These are phyloP conservation scores for Neofusicoccum kwambonambiense DNA, from an alignment of 2,329 filamentous ascomycete species.

Conservation along the genomic window DNA sequence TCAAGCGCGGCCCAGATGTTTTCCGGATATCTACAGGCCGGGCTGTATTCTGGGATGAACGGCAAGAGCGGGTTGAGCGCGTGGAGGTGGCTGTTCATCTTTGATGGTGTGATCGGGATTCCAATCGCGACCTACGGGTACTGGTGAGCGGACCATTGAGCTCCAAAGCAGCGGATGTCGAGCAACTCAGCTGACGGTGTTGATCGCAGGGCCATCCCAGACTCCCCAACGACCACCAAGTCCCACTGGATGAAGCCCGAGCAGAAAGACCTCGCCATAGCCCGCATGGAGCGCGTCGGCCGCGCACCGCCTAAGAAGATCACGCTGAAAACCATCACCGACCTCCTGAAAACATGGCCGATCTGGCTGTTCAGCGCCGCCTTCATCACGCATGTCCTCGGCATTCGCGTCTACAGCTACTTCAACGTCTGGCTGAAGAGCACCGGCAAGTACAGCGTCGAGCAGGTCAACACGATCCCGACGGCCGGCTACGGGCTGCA, in stretches of 20 bases:
- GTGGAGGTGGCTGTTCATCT: slow-evolving; percentile 18
- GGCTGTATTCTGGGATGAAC: background rate
- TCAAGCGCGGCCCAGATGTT: slow-evolving; percentile 20
- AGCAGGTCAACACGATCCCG: slow-evolving; percentile 19
- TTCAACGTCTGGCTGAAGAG: slow-evolving; percentile 21
- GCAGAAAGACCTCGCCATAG: slow-evolving; percentile 14
- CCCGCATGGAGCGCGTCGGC: slow-evolving; percentile 10
- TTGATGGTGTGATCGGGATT: background rate
- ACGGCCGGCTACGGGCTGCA: slow-evolving; percentile 18
- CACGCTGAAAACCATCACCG: background rate
- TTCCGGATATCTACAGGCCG: slow-evolving; percentile 10
- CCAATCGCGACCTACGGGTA: background rate
- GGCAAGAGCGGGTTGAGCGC: slow-evolving; percentile 3
- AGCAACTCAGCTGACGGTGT: background rate
- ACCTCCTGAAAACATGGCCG: background rate
- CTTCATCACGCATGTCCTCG: slow-evolving; percentile 18
- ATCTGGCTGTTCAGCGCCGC: slow-evolving; percentile 16
- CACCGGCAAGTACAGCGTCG: slow-evolving; percentile 4
- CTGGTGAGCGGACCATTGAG: background rate
- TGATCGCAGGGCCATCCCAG: background rate
- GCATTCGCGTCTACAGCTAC: slow-evolving; percentile 19
- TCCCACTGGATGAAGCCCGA: slow-evolving; percentile 8
- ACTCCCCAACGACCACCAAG: slow-evolving; percentile 14
- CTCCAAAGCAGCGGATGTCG: background rate
- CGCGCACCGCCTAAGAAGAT: background rate